Evolutionary conservation across 148 eudicot species (phyloP).

Genomic region (Beta vulgaris): DNA sequence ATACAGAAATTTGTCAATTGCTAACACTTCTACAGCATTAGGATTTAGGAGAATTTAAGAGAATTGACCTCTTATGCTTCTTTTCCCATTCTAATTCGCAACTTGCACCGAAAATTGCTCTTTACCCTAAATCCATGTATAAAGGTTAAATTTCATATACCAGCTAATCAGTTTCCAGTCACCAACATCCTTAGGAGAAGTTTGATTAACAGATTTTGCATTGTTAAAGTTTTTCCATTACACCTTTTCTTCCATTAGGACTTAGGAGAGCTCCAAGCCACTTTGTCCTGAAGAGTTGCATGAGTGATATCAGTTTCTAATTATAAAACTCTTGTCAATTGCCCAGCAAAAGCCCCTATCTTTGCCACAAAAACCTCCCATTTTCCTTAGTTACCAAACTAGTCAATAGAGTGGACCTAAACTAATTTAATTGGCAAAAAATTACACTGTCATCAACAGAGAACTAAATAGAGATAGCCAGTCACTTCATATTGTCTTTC

Average conservation of each 20-base stretch:
- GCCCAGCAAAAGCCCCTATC: background rate
- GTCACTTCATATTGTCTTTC: background rate
- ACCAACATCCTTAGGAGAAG: background rate
- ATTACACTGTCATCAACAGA: background rate
- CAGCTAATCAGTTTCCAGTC: background rate
- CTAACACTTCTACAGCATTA: too few species aligned
- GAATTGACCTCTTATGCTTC: background rate
- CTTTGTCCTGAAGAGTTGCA: background rate
- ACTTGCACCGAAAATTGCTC: background rate
- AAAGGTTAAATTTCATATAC: background rate
- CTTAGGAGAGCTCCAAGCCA: background rate
- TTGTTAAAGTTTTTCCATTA: background rate
- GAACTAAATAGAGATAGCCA: background rate
- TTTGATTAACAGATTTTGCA: background rate
- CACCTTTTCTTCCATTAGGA: background rate
- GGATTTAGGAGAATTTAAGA: background rate
- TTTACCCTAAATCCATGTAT: background rate
- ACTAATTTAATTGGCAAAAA: background rate
- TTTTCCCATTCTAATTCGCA: background rate
- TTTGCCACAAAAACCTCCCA: background rate
- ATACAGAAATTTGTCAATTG: too few species aligned
- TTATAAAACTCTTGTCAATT: background rate
- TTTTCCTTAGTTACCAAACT: background rate
- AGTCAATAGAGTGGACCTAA: background rate
- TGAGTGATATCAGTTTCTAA: background rate